A percentile compares a stretch with the other conserved stretches of the same genome.
These are phyloP conservation scores for Candolleomyces aberdarensis DNA, from an alignment of 768 basidiomycete genomes.

Conservation along the genomic window DNA sequence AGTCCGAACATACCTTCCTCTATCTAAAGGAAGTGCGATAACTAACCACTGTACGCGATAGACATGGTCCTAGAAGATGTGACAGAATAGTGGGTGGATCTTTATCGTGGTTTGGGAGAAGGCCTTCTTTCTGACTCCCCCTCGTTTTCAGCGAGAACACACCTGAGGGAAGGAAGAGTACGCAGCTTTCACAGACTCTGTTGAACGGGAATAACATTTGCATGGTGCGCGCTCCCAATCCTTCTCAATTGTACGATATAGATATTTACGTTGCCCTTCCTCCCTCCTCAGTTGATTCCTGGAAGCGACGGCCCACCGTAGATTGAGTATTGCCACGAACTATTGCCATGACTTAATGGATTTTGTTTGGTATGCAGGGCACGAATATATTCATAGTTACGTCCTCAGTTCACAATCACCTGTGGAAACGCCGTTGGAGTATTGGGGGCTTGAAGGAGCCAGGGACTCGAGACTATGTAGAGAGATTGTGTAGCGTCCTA, in stretches of 20 bases:
- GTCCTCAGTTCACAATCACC: no score
- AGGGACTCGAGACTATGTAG: constrained; percentile 2
- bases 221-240: constrained; percentile 58
- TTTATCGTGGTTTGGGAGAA: background rate
- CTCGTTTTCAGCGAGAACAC: constrained; percentile 67
- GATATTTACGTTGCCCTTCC: background rate
- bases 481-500: constrained; percentile 18
- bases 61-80: constrained; percentile 97
- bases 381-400: constrained; percentile 17
- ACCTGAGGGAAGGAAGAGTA: constrained; percentile 77
- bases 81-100: constrained; percentile 78
- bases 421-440: no score
- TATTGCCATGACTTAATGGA: constrained; percentile 5
- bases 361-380: background rate
- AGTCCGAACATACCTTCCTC: constrained; percentile 29
- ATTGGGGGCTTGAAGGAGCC: no score
- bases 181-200: constrained; percentile 81
- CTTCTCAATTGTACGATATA: background rate
- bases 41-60: constrained; percentile 22
- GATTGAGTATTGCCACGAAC: background rate
- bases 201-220: constrained; percentile 96
- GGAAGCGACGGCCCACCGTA: constrained; percentile 31
- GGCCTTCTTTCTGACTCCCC: background rate
- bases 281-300: constrained; percentile 31
- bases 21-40: background rate